Percentiles rank a stretch among this genome's conserved stretches.
Evolutionary conservation across 1,139 yeast species (phyloP).

Genomic region (Taiozyma sp.): DNA sequence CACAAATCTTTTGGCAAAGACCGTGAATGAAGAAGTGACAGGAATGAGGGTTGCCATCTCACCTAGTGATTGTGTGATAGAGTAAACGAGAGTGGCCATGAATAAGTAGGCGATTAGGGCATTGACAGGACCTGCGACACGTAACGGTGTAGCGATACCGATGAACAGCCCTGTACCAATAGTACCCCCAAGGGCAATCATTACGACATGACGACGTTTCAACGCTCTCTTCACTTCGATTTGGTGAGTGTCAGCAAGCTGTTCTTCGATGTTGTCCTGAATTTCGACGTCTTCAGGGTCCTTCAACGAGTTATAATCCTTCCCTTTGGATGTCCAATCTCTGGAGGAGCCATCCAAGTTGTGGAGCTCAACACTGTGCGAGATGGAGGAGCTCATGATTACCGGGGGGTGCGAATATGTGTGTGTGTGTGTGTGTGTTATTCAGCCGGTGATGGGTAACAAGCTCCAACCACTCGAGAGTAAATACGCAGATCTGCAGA

Average conservation of each 20-base stretch:
- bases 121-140: slow-evolving; percentile 57
- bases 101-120: slow-evolving; percentile 55
- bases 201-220: slow-evolving; percentile 50
- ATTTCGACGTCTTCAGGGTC: background rate
- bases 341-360: background rate
- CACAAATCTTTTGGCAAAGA: slow-evolving; percentile 50
- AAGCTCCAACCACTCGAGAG: too few species aligned
- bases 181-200: slow-evolving; percentile 66
- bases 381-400: background rate
- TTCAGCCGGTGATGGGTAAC: background rate
- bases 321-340: background rate
- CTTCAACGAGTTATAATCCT: background rate
- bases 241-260: slow-evolving; percentile 27
- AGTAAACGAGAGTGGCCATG: slow-evolving; percentile 57
- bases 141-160: slow-evolving; percentile 44
- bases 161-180: slow-evolving; percentile 65
- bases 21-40: slow-evolving; percentile 57
- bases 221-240: slow-evolving; percentile 39
- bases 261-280: background rate
- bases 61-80: slow-evolving; percentile 63
- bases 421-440: background rate
- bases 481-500: too few species aligned
- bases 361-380: background rate
- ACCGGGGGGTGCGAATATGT: background rate
- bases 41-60: slow-evolving; percentile 80